Base-by-base conservation (phyloP, 2,329 filamentous ascomycete genomes). In the Ceratocystis diversiconidia region DNA sequence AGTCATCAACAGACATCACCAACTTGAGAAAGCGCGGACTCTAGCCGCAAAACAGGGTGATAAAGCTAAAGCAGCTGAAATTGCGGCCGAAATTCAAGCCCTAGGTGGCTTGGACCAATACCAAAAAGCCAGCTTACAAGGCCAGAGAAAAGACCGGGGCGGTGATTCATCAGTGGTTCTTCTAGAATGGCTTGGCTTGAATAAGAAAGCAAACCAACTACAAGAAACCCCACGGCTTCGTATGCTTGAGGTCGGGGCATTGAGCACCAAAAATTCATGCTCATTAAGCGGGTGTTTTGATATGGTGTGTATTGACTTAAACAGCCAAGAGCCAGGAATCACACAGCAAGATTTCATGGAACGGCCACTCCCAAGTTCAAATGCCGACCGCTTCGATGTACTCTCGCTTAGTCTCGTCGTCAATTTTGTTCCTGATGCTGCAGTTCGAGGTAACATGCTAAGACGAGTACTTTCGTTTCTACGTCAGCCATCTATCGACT, bases 321-420 rank as follows among this genome's bases (percentile, higher is more conserved):
- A 95, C 75, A 94, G 91, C 67, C 90, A 95, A 72, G 86, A 86
- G 60, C 79, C 86, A 1, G 86, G 85, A 0, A 99, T 99, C 69
- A 73, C 85, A 66, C 85, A 95, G 74, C 90, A 96, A 73, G 90
- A 99, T 74, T 97, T 99, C 72, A 96, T 99, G 92, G 77, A 90
- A 70, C 82, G 91, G 30, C 89, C 91, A 0, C 74, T 92, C 2
- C 92, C 92, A 0, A 73, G 72, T 4, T 74, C 80, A 25, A 77
- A 81, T 5, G 74, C 77, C 0, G 85, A 91, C 50, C 79, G 78
- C 25, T 97, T 97, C 73, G 90, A 99, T 73, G 83, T 97, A 63
- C 87, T 99, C 71, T 96, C 91, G 62, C 79, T 99, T 28, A 96
- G 91, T 7, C 78, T 99, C 64, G 94, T 99, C 4, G 79, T 99